Base-by-base conservation (phyloP, 2,329 filamentous ascomycete species). In the Lecanoromycetidae sp. region DNA sequence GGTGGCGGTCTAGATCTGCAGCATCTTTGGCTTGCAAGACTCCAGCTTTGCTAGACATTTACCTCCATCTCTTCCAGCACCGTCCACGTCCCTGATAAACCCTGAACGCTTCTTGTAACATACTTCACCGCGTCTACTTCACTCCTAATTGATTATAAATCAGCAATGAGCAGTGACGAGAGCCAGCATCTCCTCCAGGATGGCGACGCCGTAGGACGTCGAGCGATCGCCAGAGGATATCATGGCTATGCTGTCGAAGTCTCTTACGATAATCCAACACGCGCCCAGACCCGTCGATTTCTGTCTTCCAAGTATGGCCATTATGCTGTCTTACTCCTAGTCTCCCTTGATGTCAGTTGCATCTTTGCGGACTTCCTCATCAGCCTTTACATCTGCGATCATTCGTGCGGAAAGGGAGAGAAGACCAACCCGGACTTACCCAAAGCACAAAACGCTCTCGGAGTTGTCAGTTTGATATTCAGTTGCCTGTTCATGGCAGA, bases 401-500 rank as follows among this genome's bases (percentile, higher is more conserved):
- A 60, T 46, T 46, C 50, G 3, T 49, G 47, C 34, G 48, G 49
- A 1, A 53, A 54, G 17, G 57, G 57, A 5, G 50, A 58, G 34
- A 51, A 60, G 55, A 42, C 54, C 26, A 40, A 56, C 29, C 53
- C 56, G 46, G 43, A 43, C 25, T 66, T 63, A 61, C 56, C 61
- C 39, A 56, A 60, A 38, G 64, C 65, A 2, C 57, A 66, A 20
- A 58, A 67, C 8, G 66, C 59, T 0, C 62, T 84, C 33, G 70
- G 70, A 10, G 63, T 69, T 2, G 62, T 74, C 27, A 74, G 76
- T 5, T 61, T 83, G 36, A 65, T 75, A 2, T 77, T 84, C 57
- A 80, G 76, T 46, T 75, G 70, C 54, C 57, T 83, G 23, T 85
- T 85, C 58, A 69, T 84, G 66, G 55, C 71, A 0, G 82, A 85